Evolutionary conservation across 495 filamentous ascomycete genomes (phyloP), one percentile per base, ranked within the genome.

Genomic region (Xylaria palmicola): DNA sequence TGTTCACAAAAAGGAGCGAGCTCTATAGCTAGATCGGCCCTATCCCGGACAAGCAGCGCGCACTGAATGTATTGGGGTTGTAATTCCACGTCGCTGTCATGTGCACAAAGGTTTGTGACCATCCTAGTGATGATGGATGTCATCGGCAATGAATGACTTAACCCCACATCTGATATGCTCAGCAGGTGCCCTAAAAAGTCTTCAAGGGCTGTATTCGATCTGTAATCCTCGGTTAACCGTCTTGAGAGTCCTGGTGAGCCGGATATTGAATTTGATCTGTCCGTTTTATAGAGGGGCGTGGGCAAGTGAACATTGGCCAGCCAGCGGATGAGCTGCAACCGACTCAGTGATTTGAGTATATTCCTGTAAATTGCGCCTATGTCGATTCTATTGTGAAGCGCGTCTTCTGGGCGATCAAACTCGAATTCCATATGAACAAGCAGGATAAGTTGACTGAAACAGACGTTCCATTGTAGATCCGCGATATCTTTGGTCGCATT

Each of bases 361-460:
- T 83, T 82, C 29, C 78, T 75, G 68, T 88, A 98, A 0, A 96
- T 72, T 5, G 80, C 74, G 19, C 85, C 81, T 22, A 88, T 81
- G 62, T 92, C 85, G 59, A 93, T 88, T 13, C 77, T 74, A n/a
- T 76, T 64, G 60, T 83, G 74, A 24, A 84, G 80, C 1, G 86
- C 83, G 13, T 84, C 81, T 27, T 88, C 86, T 29, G 84, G 83
- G 64, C 83, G 81, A 49, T 93, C 85, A 32, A 88, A 81, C 63
- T 93, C 92, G 43, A 84, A 84, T 67, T 90, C 88, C 71, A 97
- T 84, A 63, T 97, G 90, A 17, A 92, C 80, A 10, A 94, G 80
- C 4, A 97, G 76, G n/a, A 92, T 78, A 1, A 97, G 70, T n/a
- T 97, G 82, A 69, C 91, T 88, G 47, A 91, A 85, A 15, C 95